A percentile compares a stretch with the other conserved stretches of the same genome.
Conservation (phyloP, 208 protist genomes). For the Trichomonas vaginalis region DNA sequence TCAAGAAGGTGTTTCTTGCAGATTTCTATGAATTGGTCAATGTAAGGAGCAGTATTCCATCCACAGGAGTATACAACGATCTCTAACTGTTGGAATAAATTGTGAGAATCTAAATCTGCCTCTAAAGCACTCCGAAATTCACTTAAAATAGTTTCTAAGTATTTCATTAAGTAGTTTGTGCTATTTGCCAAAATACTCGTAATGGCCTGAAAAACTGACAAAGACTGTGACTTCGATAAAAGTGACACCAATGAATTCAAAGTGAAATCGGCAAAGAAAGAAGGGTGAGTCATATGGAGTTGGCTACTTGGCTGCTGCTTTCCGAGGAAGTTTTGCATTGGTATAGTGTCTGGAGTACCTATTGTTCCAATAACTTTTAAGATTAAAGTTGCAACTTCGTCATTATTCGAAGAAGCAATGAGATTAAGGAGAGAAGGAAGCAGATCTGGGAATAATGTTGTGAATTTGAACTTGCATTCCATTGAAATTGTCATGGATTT, state of each 20-base stretch:
- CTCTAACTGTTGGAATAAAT: background rate
- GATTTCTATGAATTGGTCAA: background rate
- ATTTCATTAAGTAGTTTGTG: background rate
- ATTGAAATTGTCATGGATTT: background rate
- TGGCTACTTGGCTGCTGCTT: background rate
- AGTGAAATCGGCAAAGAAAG: background rate
- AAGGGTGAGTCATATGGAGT: background rate
- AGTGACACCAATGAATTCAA: background rate
- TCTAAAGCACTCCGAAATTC: background rate
- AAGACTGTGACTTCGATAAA: background rate
- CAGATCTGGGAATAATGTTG: background rate
- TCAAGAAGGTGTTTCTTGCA: background rate
- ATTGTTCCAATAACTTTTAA: background rate
- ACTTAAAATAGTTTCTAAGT: background rate
- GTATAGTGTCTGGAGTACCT: background rate
- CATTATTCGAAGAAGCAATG: background rate
- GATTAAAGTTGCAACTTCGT: background rate
- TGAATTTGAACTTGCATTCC: background rate
- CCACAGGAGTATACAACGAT: background rate
- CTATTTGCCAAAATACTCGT: background rate
- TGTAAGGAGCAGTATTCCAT: background rate
- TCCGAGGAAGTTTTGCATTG: background rate
- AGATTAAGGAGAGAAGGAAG: background rate
- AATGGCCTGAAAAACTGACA: background rate
- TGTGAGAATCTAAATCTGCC: background rate